Evolutionary conservation across 2,329 filamentous ascomycete species (phyloP), one percentile per base, ranked within the genome.

Genomic region (Fusarium domesticum): DNA sequence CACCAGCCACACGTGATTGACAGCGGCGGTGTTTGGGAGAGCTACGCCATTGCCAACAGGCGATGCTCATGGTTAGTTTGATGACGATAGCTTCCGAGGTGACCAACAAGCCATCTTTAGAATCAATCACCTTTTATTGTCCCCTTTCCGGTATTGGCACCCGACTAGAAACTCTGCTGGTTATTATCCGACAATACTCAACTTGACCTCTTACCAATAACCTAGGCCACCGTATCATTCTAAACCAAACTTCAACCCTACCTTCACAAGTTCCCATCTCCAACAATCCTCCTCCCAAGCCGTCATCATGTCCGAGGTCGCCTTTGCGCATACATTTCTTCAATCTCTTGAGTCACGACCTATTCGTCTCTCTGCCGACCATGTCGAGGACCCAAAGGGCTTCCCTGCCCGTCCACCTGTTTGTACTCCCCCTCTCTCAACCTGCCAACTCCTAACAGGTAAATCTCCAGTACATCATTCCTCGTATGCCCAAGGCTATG

Each of bases 261-360:
- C 56, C 56, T 53, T 48, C 33, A 31, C 54, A 36, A 19, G 47
- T 39, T 32, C 30, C 33, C 49, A 18, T 17, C 28, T 14, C 23
- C 31, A 23, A 30, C 28, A 35, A 37, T 28, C 18, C 39, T 31
- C 17, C 45, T 10, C 10, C 41, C 41, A 53, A 37, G 39, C 48
- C 46, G 43, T 53, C 62, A 64, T 48, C 54, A 91, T 91, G 86
- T 77, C 85, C n/a, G 91, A 96, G 77, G 70, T 91, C 48, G 73
- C 82, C 39, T 97, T 96, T 67, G 86, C 89, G 58, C 89, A 87
- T 69, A 77, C 81, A 23, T 96, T 95, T 69, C 83, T 98, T 57
- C 75, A 83, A 40, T 79, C 82, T 17, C 80, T 97, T 51, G 89
- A 95, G 69, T 80, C 83, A 48, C 83, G 85, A 38, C 86, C 90